phyloP scores from a whole-genome alignment of 805 yeast genomes.

The Kazachstania viticola region DNA sequence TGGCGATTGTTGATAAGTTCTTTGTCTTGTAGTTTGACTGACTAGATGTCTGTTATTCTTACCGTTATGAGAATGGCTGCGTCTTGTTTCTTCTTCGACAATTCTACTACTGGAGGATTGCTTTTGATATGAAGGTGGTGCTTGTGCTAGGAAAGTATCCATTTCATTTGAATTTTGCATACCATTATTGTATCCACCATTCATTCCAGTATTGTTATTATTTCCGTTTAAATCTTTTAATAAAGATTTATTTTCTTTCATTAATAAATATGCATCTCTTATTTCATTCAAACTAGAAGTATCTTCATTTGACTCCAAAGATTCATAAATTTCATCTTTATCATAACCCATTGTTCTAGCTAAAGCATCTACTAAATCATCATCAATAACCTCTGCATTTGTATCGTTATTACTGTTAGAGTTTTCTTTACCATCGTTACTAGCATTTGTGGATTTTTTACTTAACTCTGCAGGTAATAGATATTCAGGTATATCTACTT shows the following conservation, averaged over 20 bases:
- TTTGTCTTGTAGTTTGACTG: constrained; percentile 15
- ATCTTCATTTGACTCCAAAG: constrained; percentile 37
- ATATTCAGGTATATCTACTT: constrained; percentile 67
- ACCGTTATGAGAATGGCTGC: neutral
- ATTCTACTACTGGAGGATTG: neutral
- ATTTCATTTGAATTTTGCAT: constrained; percentile 31
- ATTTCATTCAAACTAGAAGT: constrained; percentile 59
- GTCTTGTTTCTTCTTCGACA: neutral
- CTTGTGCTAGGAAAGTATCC: constrained; percentile 48
- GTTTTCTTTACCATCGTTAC: constrained; percentile 9
- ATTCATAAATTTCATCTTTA: constrained; percentile 67
- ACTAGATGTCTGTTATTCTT: constrained; percentile 6
- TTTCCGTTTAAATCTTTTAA: constrained; percentile 51
- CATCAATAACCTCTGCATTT: constrained; percentile 42
- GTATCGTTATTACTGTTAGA: neutral
- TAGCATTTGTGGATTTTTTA: constrained; percentile 7
- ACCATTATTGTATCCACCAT: constrained; percentile 24
- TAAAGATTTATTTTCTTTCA: constrained; percentile 65
- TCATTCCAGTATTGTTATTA: constrained; percentile 4
- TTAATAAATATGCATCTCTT: constrained; percentile 72
- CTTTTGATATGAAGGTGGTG: constrained; percentile 42
- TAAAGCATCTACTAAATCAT: constrained; percentile 62
- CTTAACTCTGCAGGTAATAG: constrained; percentile 39
- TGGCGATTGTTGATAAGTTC: constrained; percentile 26
- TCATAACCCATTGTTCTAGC: constrained; percentile 83